Percentiles rank a stretch among this genome's conserved stretches.
Conservation (phyloP, 305 asterid species). For the Plantago lanceolata region DNA sequence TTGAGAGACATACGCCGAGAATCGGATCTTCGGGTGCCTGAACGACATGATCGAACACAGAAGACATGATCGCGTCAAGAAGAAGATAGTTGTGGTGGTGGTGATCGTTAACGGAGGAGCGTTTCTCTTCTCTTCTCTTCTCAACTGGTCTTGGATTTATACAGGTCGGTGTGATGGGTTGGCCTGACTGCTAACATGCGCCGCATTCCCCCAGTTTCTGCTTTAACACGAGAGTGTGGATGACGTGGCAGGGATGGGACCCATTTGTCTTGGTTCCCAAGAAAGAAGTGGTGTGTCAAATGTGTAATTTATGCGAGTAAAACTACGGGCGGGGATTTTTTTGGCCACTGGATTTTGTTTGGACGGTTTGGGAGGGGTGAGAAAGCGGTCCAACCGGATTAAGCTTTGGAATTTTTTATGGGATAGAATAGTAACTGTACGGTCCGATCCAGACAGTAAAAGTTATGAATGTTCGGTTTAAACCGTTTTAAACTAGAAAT, state of each 20-base stretch:
- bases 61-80: conserved; percentile 13
- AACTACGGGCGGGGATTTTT: no score
- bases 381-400: no score
- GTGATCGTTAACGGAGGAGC: no score
- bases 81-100: neutral
- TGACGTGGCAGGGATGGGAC: neutral
- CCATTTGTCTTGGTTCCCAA: neutral
- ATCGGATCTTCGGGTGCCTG: conserved; percentile 86
- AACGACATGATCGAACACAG: conserved; percentile 53
- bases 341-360: no score
- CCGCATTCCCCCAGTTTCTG: neutral
- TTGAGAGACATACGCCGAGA: conserved; percentile 42
- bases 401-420: no score
- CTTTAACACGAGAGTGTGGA: neutral
- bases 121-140: neutral
- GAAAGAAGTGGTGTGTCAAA: neutral
- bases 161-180: neutral
- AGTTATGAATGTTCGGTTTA: no score
- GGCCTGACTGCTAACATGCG: neutral
- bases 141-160: no score
- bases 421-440: no score
- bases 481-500: no score
- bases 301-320: no score
- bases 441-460: no score
- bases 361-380: no score